phyloP scores from a whole-genome alignment of 2,329 filamentous ascomycete genomes.

The Tolypocladium guangdongense region DNA sequence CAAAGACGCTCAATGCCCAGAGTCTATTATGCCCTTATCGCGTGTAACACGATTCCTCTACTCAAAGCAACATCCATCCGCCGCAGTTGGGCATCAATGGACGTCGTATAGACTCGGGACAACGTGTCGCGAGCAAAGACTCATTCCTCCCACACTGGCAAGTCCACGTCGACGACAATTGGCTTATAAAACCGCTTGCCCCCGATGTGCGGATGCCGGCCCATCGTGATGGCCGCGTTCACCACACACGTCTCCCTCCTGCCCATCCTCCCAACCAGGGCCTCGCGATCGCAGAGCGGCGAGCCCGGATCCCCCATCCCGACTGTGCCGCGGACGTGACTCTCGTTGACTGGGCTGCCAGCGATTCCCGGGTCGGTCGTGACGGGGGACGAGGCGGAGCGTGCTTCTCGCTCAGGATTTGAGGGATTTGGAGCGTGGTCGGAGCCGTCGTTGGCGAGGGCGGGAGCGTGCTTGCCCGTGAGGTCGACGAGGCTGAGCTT shows the following conservation, averaged over 20 bases:
- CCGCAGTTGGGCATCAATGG: no score
- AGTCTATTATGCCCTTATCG: background rate
- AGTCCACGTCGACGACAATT: slow-evolving; percentile 71
- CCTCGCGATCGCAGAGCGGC: slow-evolving; percentile 27
- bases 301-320: slow-evolving; percentile 19
- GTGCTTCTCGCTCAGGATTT: background rate
- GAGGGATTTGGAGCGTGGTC: slow-evolving; percentile 10
- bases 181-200: slow-evolving; percentile 64
- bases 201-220: slow-evolving; percentile 49
- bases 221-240: slow-evolving; percentile 67
- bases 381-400: no score
- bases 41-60: background rate
- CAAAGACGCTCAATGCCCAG: background rate
- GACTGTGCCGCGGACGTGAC: background rate
- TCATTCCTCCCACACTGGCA: slow-evolving; percentile 38
- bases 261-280: slow-evolving; percentile 29
- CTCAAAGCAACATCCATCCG: background rate
- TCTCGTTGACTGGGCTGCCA: background rate
- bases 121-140: background rate
- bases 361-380: background rate
- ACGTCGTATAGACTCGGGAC: no score
- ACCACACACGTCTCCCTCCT: slow-evolving; percentile 64
- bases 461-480: slow-evolving; percentile 29
- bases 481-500: slow-evolving; percentile 56
- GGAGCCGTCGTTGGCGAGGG: slow-evolving; percentile 37